phyloP scores from a whole-genome alignment of 2,329 filamentous ascomycete species.

The Chrysoporthe austroafricana region DNA sequence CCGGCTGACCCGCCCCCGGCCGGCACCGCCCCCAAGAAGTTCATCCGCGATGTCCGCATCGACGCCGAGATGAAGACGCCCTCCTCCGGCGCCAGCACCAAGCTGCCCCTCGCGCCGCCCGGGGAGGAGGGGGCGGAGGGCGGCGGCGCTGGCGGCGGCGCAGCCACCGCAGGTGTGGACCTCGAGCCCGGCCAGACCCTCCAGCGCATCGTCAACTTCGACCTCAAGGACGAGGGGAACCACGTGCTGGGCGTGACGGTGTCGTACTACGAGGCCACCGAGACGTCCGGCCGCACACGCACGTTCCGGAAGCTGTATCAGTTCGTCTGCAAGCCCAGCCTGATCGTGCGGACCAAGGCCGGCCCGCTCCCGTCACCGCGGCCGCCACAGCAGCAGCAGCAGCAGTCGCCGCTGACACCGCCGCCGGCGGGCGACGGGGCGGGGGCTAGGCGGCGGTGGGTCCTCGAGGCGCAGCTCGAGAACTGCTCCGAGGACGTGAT shows the following conservation, averaged over 20 bases:
- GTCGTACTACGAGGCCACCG: slow-evolving; percentile 86
- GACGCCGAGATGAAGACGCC: slow-evolving; percentile 96
- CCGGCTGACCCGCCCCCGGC: slow-evolving; percentile 5
- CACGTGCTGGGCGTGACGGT: slow-evolving; percentile 93
- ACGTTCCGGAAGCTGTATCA: slow-evolving; percentile 97
- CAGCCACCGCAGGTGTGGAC: slow-evolving; percentile 43
- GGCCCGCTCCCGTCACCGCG: slow-evolving; percentile 57
- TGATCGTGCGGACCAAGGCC: slow-evolving; percentile 90
- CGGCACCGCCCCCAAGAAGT: slow-evolving; percentile 41
- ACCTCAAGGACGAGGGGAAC: slow-evolving; percentile 91
- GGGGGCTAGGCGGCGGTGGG: slow-evolving; percentile 55
- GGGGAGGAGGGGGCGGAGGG: slow-evolving; percentile 22
- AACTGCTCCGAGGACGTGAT: slow-evolving; percentile 87
- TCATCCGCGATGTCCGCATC: slow-evolving; percentile 77
- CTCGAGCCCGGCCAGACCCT: slow-evolving; percentile 68
- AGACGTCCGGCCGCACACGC: slow-evolving; percentile 70
- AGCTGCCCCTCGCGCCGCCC: slow-evolving; percentile 59
- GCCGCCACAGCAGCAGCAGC: background rate
- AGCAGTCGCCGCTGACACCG: slow-evolving; percentile 10
- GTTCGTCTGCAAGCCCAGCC: slow-evolving; percentile 87
- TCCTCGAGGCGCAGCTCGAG: slow-evolving; percentile 92
- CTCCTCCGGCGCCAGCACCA: slow-evolving; percentile 53
- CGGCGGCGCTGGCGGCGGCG: slow-evolving; percentile 32
- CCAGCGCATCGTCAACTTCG: slow-evolving; percentile 82
- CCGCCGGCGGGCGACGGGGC: slow-evolving; percentile 34